Base-by-base conservation (phyloP, 495 filamentous ascomycete species). In the Xanthoparmelia taractica region DNA sequence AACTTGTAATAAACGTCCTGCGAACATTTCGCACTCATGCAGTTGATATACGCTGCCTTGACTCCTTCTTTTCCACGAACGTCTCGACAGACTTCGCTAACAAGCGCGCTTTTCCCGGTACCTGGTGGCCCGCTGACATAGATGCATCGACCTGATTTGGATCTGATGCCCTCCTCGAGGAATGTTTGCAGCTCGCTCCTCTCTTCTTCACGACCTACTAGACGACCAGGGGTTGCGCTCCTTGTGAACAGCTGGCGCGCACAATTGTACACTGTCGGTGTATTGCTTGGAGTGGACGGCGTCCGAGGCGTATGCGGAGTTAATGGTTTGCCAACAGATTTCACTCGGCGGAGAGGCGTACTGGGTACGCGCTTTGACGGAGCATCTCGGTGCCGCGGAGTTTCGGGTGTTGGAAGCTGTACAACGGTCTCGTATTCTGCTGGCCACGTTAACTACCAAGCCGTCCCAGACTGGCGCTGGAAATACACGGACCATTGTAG, bases 101-200 rank as follows among this genome's bases (percentile, higher is more conserved):
- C 84, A 74, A 97, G 83, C 6, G 94, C 95, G 73, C 92, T 96
- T 75, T 99, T 99, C 10, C 94, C 94, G 7, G 95, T 97, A 1
- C 94, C 94, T 3, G 94, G 94, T 36, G 94, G 94, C 0, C 94
- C 94, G 67, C 91, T 96, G 67, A 99, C 85, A 71, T 99, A 99
- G 43, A 96, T 80, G 71, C 92, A 96, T n/a, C 91, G 90, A 57
- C 89, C 87, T 25, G 81, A 80, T 13, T 77, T 77, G 20, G 81
- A 72, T 15, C 79, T 74, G 13, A 87, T 74, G 64, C 87, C 84
- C 45, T 82, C 78, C 41, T 81, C 74, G 47, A 99, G 78, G 66
- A 97, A 97, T 0, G 67, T 67, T 6, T 76, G 73, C 29, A 99
- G 75, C 59, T 92, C 85, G 25, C 81, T 75, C 58, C 87, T 82